Evolutionary conservation across 2,329 filamentous ascomycete species (phyloP).

Genomic region (Fusarium sp.): DNA sequence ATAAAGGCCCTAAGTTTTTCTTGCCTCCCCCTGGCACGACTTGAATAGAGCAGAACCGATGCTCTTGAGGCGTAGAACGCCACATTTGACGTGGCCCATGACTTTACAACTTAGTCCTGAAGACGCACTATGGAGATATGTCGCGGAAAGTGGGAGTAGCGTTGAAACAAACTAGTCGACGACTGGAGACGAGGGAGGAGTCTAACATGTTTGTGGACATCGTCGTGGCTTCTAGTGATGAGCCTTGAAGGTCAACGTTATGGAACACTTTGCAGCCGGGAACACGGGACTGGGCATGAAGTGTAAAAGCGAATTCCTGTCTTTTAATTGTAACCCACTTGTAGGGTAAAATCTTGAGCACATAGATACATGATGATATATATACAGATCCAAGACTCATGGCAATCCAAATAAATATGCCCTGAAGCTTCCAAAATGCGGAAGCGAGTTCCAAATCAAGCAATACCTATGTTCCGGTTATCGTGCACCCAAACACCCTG

Average conservation of each 20-base stretch:
- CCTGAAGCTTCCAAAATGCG: slow-evolving; percentile 13
- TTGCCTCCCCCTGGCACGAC: too few species aligned
- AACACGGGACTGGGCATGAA: not conserved
- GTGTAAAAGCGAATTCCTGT: not conserved
- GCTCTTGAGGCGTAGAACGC: not conserved
- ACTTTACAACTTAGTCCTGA: not conserved
- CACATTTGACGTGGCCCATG: not conserved
- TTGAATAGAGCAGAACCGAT: not conserved
- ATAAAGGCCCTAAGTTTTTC: too few species aligned
- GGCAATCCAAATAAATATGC: slow-evolving; percentile 7
- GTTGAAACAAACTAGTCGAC: not conserved
- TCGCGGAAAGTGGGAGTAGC: not conserved
- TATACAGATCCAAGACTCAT: slow-evolving; percentile 18
- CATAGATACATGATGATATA: slow-evolving; percentile 16
- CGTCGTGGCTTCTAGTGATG: not conserved
- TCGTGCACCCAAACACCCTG: slow-evolving; percentile 32
- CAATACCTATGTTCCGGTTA: slow-evolving; percentile 1
- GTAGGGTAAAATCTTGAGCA: slow-evolving; percentile 7
- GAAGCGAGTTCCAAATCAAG: slow-evolving; percentile 1
- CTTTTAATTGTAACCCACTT: not conserved
- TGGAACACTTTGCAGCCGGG: not conserved
- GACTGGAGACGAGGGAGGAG: not conserved
- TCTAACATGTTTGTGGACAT: not conserved
- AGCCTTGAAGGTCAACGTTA: not conserved
- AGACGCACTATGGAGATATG: not conserved